These are phyloP conservation scores for Gynandropsis gynandra DNA, from an alignment of 345 rosid species.

Conservation along the genomic window DNA sequence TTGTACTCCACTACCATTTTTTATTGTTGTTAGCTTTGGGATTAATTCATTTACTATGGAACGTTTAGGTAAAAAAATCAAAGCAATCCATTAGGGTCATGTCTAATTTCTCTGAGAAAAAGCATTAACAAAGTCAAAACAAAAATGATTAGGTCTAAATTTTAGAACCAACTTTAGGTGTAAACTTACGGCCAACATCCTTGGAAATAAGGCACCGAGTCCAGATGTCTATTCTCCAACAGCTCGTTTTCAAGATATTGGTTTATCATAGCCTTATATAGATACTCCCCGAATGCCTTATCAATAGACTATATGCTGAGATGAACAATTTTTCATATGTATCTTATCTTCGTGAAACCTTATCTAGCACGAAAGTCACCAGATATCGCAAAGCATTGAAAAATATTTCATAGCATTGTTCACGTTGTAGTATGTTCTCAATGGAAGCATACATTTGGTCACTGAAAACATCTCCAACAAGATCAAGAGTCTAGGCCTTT, in stretches of 20 bases:
- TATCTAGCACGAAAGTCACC: conserved; percentile 50
- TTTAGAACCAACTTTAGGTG: conserved; percentile 49
- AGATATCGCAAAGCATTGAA: conserved; percentile 66
- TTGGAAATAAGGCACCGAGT: conserved; percentile 93
- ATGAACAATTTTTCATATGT: conserved; percentile 90
- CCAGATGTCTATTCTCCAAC: conserved; percentile 91
- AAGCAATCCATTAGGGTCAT: conserved; percentile 4
- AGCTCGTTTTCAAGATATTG: conserved; percentile 90
- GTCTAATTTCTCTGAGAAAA: conserved; percentile 9
- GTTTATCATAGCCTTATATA: conserved; percentile 73
- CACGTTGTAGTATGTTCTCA: conserved; percentile 72
- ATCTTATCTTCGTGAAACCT: conserved; percentile 60
- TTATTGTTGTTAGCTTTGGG: conserved; percentile 14
- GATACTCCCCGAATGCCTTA: conserved; percentile 75
- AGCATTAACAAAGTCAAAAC: conserved; percentile 1
- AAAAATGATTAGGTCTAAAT: conserved; percentile 5
- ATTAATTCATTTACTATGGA: not conserved
- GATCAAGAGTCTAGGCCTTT: conserved; percentile 89
- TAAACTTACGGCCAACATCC: conserved; percentile 57
- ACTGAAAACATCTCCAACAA: conserved; percentile 84
- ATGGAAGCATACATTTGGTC: conserved; percentile 75
- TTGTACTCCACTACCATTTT: conserved; percentile 7
- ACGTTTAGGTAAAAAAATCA: conserved; percentile 5
- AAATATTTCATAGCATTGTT: conserved; percentile 86
- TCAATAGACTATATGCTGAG: conserved; percentile 90